These are phyloP conservation scores for Podospora didyma DNA, from an alignment of 495 filamentous ascomycete genomes.

Conservation along the genomic window DNA sequence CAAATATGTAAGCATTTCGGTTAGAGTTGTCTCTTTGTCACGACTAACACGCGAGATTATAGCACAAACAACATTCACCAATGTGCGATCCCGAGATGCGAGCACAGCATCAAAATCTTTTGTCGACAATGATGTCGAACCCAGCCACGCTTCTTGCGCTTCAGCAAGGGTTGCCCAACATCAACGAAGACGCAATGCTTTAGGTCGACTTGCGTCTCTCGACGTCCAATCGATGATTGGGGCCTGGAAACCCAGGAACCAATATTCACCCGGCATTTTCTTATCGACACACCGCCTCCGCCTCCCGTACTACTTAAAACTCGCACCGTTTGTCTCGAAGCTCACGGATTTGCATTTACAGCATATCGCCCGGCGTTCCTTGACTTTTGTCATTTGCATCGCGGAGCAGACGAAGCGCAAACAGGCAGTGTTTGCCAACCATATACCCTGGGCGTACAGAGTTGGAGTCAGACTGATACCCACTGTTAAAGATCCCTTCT, in stretches of 20 bases:
- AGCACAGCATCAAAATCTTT: constrained; percentile 32
- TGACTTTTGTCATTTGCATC: constrained; percentile 18
- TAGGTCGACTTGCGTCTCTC: constrained; percentile 16
- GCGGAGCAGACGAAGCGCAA: constrained; percentile 10
- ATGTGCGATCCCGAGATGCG: constrained; percentile 52
- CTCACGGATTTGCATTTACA: constrained; percentile 18
- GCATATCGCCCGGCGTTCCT: constrained; percentile 27
- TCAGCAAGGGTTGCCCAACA: constrained; percentile 38
- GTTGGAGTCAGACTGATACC: constrained; percentile 26
- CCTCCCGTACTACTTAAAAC: neutral
- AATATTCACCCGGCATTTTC: too few species aligned
- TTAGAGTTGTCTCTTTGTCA: neutral
- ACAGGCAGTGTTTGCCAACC: constrained; percentile 13
- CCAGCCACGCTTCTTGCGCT: constrained; percentile 26
- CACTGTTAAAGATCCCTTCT: neutral
- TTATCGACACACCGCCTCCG: neutral
- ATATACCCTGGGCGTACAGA: constrained; percentile 23
- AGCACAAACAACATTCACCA: constrained; percentile 81
- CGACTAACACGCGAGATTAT: constrained; percentile 6
- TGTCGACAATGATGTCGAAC: constrained; percentile 37
- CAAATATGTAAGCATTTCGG: constrained; percentile 63
- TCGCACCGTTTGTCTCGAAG: constrained; percentile 3
- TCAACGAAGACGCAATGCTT: constrained; percentile 45
- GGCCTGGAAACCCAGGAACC: neutral
- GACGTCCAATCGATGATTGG: neutral